Evolutionary conservation across 179 eudicot genomes (phyloP).

Genomic region (Beta corolliflora): DNA sequence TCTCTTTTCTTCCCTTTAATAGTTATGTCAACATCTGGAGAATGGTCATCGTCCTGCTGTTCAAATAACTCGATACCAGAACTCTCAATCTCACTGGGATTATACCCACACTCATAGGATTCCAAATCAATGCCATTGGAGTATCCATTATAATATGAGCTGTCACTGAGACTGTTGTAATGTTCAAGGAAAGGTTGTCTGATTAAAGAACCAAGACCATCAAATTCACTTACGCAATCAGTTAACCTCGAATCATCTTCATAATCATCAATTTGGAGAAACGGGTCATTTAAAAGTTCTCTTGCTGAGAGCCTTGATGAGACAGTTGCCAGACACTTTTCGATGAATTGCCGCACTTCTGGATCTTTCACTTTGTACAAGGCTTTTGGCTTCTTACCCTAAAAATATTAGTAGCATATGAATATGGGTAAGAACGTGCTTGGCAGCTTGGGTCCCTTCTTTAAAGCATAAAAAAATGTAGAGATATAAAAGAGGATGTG

Average conservation of each 20-base stretch:
- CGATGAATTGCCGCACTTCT: slow-evolving; percentile 64
- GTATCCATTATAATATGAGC: slow-evolving; percentile 39
- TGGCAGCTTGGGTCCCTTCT: background rate
- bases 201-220: slow-evolving; percentile 41
- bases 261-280: slow-evolving; percentile 59
- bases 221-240: slow-evolving; percentile 44
- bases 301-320: slow-evolving; percentile 66
- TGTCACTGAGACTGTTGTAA: slow-evolving; percentile 27
- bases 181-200: slow-evolving; percentile 48
- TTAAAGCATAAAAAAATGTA: background rate
- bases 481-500: background rate
- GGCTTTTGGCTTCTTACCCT: slow-evolving; percentile 82
- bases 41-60: slow-evolving; percentile 54
- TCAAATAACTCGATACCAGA: slow-evolving; percentile 50
- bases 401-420: background rate
- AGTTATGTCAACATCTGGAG: slow-evolving; percentile 50
- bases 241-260: slow-evolving; percentile 38
- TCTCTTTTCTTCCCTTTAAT: slow-evolving; percentile 68
- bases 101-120: slow-evolving; percentile 45
- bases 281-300: slow-evolving; percentile 70
- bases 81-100: slow-evolving; percentile 43
- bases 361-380: slow-evolving; percentile 74
- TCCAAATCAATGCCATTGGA: slow-evolving; percentile 44
- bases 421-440: slow-evolving; percentile 8
- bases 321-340: slow-evolving; percentile 75